Evolutionary conservation across 2,329 filamentous ascomycete species (phyloP).

Genomic region (Ilyonectria mors-panacis): DNA sequence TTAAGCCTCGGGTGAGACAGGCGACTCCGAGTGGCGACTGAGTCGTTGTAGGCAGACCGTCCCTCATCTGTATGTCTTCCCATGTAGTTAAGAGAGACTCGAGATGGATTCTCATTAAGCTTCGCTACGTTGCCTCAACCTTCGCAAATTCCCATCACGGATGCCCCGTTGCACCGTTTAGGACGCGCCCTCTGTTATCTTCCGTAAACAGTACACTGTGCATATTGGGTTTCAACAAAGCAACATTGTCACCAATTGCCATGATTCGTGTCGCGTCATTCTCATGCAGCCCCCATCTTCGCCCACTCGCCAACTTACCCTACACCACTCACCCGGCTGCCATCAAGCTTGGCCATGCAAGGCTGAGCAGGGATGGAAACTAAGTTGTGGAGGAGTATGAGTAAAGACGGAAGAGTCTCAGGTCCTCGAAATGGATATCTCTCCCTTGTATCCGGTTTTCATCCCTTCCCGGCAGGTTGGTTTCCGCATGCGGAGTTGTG

Average conservation of each 20-base stretch:
- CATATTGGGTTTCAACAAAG: not conserved
- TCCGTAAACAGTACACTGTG: not conserved
- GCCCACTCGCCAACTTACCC: not conserved
- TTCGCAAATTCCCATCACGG: not conserved
- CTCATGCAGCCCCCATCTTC: not conserved
- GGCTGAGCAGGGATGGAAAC: not conserved
- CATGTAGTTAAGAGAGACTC: not conserved
- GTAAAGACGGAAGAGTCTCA: not conserved
- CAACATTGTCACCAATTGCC: not conserved
- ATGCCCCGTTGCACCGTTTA: not conserved
- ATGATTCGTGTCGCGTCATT: conserved; percentile 3
- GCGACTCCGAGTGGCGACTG: not conserved
- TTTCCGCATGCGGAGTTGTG: not conserved
- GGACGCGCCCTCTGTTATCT: not conserved
- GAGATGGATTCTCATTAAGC: not conserved
- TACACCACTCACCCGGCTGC: not conserved
- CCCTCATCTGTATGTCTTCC: not conserved
- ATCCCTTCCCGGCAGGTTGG: not conserved
- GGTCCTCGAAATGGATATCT: not conserved
- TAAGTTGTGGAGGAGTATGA: not conserved
- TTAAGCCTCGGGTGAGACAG: not conserved
- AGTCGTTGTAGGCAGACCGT: not conserved
- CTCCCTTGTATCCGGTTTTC: not conserved
- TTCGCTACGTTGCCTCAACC: not conserved
- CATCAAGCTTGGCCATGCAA: conserved; percentile 7